Conservation (phyloP, 345 rosid species). For the Aquilaria sinensis region DNA sequence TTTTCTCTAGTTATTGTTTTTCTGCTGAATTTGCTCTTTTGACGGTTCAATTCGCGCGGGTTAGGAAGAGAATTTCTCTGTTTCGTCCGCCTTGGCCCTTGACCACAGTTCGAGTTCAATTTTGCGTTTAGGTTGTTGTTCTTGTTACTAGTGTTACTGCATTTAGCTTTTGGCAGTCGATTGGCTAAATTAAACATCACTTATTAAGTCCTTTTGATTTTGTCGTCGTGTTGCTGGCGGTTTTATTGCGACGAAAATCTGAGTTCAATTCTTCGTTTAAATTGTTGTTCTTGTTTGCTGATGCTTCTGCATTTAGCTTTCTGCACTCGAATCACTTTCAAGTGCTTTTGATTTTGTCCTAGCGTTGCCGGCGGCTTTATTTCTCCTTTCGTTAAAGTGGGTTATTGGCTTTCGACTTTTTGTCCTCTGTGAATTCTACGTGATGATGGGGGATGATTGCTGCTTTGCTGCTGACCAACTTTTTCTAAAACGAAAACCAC, state of each 20-base stretch:
- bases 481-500: background rate
- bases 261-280: background rate
- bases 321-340: too few relatives aligned
- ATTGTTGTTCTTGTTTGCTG: slow-evolving; percentile 8
- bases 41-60: slow-evolving; percentile 20
- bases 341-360: too few relatives aligned
- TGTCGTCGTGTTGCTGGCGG: too few relatives aligned
- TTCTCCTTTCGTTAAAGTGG: slow-evolving; percentile 26
- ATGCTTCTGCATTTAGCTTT: too few relatives aligned
- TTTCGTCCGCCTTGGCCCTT: background rate
- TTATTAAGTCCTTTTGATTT: too few relatives aligned
- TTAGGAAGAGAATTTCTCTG: slow-evolving; percentile 3
- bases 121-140: background rate
- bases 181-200: too few relatives aligned
- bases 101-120: background rate
- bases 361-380: too few relatives aligned
- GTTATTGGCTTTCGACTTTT: slow-evolving; percentile 27
- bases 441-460: slow-evolving; percentile 33
- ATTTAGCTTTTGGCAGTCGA: too few relatives aligned
- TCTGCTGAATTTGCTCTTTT: background rate
- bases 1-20: background rate
- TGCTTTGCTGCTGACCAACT: slow-evolving; percentile 18
- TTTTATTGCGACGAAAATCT: too few relatives aligned
- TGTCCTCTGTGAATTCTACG: slow-evolving; percentile 20
- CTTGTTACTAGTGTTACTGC: too few relatives aligned